Evolutionary conservation across 2,329 filamentous ascomycete species (phyloP).

Genomic region (Myrmaecium sp.): DNA sequence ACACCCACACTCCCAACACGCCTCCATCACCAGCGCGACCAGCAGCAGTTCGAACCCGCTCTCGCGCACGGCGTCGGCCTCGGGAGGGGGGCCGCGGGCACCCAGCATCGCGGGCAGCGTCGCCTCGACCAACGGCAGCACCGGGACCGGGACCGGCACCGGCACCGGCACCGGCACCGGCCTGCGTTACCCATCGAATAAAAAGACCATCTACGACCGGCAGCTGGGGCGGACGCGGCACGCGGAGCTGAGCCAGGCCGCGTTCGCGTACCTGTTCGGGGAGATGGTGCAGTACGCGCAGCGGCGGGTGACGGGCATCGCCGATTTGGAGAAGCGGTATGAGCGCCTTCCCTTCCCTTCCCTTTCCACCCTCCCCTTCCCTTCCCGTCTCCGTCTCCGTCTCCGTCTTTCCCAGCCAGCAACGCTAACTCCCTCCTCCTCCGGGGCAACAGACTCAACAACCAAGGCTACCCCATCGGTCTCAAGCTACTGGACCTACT

Average conservation of each 20-base stretch:
- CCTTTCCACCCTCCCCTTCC: not conserved
- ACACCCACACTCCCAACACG: too few relatives aligned
- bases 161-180: too few relatives aligned
- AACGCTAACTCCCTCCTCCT: constrained; percentile 34
- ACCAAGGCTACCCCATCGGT: constrained; percentile 84
- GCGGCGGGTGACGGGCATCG: constrained; percentile 73
- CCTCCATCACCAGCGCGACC: too few relatives aligned
- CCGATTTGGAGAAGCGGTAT: constrained; percentile 81
- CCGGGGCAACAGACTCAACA: constrained; percentile 51
- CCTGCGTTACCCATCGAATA: constrained; percentile 76
- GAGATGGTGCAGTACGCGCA: constrained; percentile 97
- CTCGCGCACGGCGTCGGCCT: too few relatives aligned
- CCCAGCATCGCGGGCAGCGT: too few relatives aligned
- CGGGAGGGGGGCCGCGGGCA: too few relatives aligned
- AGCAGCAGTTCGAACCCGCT: too few relatives aligned
- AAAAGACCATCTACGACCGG: constrained; percentile 96
- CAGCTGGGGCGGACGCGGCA: constrained; percentile 81
- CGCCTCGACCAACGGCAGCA: too few relatives aligned
- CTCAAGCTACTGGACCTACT: constrained; percentile 90
- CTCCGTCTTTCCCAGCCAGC: not conserved
- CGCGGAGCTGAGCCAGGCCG: constrained; percentile 76
- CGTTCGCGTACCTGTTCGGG: constrained; percentile 89
- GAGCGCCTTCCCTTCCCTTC: constrained; percentile 8
- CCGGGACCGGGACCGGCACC: too few relatives aligned
- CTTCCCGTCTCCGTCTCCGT: not conserved